Conservation (phyloP, 1,284 basidiomycete genomes). For the Puccinia triticina region DNA sequence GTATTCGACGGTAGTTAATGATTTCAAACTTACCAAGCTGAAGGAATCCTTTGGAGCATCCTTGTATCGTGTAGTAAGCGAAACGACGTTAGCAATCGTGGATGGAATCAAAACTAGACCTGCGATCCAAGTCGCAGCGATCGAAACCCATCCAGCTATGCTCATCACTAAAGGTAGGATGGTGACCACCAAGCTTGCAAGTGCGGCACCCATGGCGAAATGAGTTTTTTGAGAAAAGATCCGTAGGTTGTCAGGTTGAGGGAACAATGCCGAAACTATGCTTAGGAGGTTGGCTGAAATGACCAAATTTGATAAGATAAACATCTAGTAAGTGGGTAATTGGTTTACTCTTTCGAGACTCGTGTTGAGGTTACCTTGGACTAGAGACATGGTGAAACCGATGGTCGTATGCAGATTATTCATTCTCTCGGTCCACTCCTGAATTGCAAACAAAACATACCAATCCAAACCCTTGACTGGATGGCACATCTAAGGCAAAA, state of each 20-base stretch:
- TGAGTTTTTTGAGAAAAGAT: constrained; percentile 39
- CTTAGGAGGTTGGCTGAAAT: constrained; percentile 37
- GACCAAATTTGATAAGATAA: background rate
- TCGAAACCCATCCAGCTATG: constrained; percentile 14
- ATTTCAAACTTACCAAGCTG: constrained; percentile 30
- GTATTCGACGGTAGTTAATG: background rate
- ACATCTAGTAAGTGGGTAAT: constrained; percentile 1
- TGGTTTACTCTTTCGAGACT: background rate
- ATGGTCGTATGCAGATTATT: constrained; percentile 31
- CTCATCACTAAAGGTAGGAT: constrained; percentile 22
- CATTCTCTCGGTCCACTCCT: constrained; percentile 41
- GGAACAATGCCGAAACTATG: constrained; percentile 32
- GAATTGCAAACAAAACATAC: constrained; percentile 49
- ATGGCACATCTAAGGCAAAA: constrained; percentile 34
- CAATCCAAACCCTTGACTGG: constrained; percentile 43
- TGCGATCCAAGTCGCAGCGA: background rate
- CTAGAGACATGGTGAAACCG: constrained; percentile 38
- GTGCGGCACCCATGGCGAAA: constrained; percentile 30
- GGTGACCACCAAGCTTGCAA: constrained; percentile 20
- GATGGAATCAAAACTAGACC: constrained; percentile 28
- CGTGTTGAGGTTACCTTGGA: constrained; percentile 27
- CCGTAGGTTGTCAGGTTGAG: constrained; percentile 44
- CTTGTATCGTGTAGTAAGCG: constrained; percentile 24
- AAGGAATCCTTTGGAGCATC: constrained; percentile 34
- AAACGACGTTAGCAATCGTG: background rate